Evolutionary conservation across 768 basidiomycete species (phyloP).

Genomic region (Leccinum variicolor): DNA sequence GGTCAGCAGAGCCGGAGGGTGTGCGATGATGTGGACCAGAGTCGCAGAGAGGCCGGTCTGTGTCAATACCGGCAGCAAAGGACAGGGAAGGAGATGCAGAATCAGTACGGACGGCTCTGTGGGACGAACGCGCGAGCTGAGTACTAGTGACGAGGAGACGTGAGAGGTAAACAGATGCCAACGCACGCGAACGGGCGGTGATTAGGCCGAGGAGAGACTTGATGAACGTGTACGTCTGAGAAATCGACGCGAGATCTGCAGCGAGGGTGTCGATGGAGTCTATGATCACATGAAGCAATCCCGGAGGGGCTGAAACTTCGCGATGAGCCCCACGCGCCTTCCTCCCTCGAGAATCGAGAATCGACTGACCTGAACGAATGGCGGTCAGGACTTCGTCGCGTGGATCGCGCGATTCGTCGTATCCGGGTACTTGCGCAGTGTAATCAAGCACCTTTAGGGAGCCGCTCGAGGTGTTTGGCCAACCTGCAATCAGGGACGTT

Average conservation of each 20-base stretch:
- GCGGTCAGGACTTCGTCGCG: slow-evolving; percentile 38
- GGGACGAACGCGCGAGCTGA: slow-evolving; percentile 5
- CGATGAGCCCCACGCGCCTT: slow-evolving; percentile 3
- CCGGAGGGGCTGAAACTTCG: slow-evolving; percentile 33
- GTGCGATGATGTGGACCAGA: slow-evolving; percentile 60
- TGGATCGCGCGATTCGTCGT: slow-evolving; percentile 38
- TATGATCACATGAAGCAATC: slow-evolving; percentile 59
- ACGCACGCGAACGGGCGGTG: slow-evolving; percentile 48
- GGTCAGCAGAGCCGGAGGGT: slow-evolving; percentile 65
- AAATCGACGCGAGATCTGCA: slow-evolving; percentile 52
- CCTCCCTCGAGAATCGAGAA: not conserved
- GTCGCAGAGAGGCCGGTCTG: slow-evolving; percentile 64
- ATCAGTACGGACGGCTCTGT: slow-evolving; percentile 56
- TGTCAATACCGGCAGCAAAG: slow-evolving; percentile 52
- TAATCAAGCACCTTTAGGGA: slow-evolving; percentile 46
- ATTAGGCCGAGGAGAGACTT: slow-evolving; percentile 44
- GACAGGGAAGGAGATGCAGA: slow-evolving; percentile 51
- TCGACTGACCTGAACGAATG: slow-evolving; percentile 36
- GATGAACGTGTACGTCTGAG: slow-evolving; percentile 53
- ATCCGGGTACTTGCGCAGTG: slow-evolving; percentile 51
- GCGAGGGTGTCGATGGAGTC: slow-evolving; percentile 71
- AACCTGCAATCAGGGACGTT: slow-evolving; percentile 37
- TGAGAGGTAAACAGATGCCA: not conserved
- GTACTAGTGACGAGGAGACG: not conserved
- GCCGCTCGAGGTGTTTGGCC: slow-evolving; percentile 16